Percentiles rank a stretch among this genome's conserved stretches.
phyloP scores from a whole-genome alignment of 2,329 filamentous ascomycete genomes.

The Alternaria consortialis region DNA sequence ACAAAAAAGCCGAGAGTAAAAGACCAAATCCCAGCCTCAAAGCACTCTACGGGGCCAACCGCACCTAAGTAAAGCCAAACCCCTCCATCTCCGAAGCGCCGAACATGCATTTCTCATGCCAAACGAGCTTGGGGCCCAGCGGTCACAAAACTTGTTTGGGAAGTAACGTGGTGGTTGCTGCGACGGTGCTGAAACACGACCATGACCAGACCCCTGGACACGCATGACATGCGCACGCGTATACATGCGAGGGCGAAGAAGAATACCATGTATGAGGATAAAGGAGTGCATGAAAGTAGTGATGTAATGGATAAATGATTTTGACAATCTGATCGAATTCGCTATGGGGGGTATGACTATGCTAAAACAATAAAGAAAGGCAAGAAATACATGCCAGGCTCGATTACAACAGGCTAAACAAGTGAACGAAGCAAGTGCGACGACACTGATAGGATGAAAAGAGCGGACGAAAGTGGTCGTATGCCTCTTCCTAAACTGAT shows the following conservation, averaged over 20 bases:
- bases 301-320: slow-evolving; percentile 6
- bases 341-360: slow-evolving; percentile 21
- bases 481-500: background rate
- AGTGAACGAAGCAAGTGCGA: slow-evolving; percentile 17
- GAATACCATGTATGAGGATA: slow-evolving; percentile 1
- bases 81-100: slow-evolving; percentile 4
- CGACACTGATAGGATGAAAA: slow-evolving; percentile 9
- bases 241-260: background rate
- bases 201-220: background rate
- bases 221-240: slow-evolving; percentile 3
- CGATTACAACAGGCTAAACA: slow-evolving; percentile 26
- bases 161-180: slow-evolving; percentile 29
- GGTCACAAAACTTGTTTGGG: slow-evolving; percentile 25
- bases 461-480: slow-evolving; percentile 11
- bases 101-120: slow-evolving; percentile 24
- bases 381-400: slow-evolving; percentile 9
- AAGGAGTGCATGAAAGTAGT: background rate
- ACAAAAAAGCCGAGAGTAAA: background rate
- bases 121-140: slow-evolving; percentile 22
- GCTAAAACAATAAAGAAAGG: slow-evolving; percentile 4
- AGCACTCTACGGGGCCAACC: slow-evolving; percentile 4
- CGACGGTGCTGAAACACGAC: slow-evolving; percentile 37
- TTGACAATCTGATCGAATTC: slow-evolving; percentile 5
- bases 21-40: slow-evolving; percentile 1
- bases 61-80: slow-evolving; percentile 11